Conservation (phyloP, 2,329 filamentous ascomycete genomes). For the Colletotrichum orchidophilum region DNA sequence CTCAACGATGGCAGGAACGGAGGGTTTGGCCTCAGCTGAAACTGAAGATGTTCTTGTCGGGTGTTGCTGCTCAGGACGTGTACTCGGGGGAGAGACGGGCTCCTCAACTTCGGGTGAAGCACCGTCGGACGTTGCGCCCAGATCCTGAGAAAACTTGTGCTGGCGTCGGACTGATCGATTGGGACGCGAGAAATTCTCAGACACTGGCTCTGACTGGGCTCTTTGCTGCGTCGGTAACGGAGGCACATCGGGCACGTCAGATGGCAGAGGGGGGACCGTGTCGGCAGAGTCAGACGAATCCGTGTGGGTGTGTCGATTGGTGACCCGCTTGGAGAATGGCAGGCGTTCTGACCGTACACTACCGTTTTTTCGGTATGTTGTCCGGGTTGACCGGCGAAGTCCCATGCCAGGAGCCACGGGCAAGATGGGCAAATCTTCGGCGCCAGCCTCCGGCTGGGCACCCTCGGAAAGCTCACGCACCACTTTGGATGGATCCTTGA, state of each 20-base stretch:
- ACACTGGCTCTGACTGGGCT: slow-evolving; percentile 75
- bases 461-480: slow-evolving; percentile 75
- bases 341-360: slow-evolving; percentile 82
- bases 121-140: slow-evolving; percentile 57
- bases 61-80: slow-evolving; percentile 43
- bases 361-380: slow-evolving; percentile 86
- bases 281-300: slow-evolving; percentile 48
- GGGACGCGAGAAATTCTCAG: slow-evolving; percentile 72
- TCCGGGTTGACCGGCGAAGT: slow-evolving; percentile 88
- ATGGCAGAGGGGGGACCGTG: slow-evolving; percentile 41
- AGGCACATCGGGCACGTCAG: slow-evolving; percentile 55
- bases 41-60: slow-evolving; percentile 47
- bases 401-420: slow-evolving; percentile 81
- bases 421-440: slow-evolving; percentile 86
- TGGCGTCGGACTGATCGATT: slow-evolving; percentile 57
- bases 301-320: slow-evolving; percentile 68
- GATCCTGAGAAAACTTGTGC: slow-evolving; percentile 59
- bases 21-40: slow-evolving; percentile 40
- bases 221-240: slow-evolving; percentile 60
- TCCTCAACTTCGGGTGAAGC: slow-evolving; percentile 45
- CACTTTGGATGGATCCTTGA: slow-evolving; percentile 79
- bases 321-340: slow-evolving; percentile 78
- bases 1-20: slow-evolving; percentile 71
- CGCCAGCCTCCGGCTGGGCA: slow-evolving; percentile 54
- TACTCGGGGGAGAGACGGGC: slow-evolving; percentile 28